Conservation (phyloP, 208 protist genomes). For the Trypanosoma congolense region DNA sequence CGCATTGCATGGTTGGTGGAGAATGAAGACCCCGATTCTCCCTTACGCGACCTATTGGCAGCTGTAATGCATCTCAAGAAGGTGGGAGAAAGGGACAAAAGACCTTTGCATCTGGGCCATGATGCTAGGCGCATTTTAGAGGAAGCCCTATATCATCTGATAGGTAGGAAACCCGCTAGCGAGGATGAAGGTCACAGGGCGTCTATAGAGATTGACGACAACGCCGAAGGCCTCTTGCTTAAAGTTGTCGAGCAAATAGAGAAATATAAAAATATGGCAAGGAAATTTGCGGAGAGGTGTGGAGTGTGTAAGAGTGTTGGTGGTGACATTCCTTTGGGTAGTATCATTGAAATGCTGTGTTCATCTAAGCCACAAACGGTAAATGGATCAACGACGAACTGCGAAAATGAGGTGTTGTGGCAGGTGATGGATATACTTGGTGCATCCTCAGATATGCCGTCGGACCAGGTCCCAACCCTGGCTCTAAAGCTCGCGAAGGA, state of each 20-base stretch:
- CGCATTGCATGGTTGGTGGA: conserved; percentile 17
- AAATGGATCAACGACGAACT: conserved; percentile 3
- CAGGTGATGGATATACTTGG: conserved; percentile 62
- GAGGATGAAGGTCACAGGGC: neutral
- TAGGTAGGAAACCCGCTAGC: conserved; percentile 7
- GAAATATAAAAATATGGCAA: conserved; percentile 27
- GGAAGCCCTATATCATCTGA: conserved; percentile 26
- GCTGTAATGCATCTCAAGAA: conserved; percentile 23
- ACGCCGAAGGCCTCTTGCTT: conserved; percentile 22
- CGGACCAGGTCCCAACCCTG: conserved; percentile 21
- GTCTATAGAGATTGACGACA: conserved; percentile 3
- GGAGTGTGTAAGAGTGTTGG: neutral
- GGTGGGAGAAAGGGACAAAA: too few relatives aligned
- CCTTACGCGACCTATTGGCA: conserved; percentile 14
- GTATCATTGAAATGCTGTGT: conserved; percentile 13
- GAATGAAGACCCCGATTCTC: neutral
- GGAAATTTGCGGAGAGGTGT: conserved; percentile 10
- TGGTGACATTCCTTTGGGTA: conserved; percentile 11
- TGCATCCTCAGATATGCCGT: conserved; percentile 1
- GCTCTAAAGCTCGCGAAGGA: conserved; percentile 44
- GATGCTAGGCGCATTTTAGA: conserved; percentile 12
- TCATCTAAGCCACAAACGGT: neutral
- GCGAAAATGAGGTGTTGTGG: conserved; percentile 10
- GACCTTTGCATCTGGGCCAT: too few relatives aligned
- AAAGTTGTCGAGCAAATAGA: conserved; percentile 34